Evolutionary conservation across 805 yeast species (phyloP), one percentile per base, ranked within the genome.

Genomic region (Tetrapisispora namnaoensis): DNA sequence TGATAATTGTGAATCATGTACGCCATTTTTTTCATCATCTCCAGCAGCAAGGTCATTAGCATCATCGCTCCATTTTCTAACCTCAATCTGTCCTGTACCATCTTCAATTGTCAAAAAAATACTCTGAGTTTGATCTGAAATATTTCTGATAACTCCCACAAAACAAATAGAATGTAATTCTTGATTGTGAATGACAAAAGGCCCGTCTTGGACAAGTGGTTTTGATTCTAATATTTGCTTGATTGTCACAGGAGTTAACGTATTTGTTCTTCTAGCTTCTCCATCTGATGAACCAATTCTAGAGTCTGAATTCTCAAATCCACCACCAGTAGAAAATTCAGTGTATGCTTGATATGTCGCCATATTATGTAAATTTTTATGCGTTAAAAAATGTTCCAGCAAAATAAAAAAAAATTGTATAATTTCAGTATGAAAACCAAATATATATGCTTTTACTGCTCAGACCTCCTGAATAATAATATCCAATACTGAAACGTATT

Each of bases 111-210:
- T 78, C 42, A 83, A 61, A 20, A 68, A 66, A 28, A 82, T 66
- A 40, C 79, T 78, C 8, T 82, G 71, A 1, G 84, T 75, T 50
- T 74, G 75, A 50, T 80, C 80, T 2, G 73, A 72, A 16, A 83
- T 77, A 50, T 78, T 79, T 59, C 91, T 73, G n/a, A 85, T 70
- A 20, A 84, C 79, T 0, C 89, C 95, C 8, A 82, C 78, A 56
- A 84, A 75, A 24, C 81, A 73, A 13, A 85, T 83, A 61, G 78
- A 74, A 55, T 75, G 78, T 46, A 85, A 65, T 48, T 80, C 83
- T 38, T 83, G 75, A 42, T 79, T 79, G 57, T 79, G 74, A 34
- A 79, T 66, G 28, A 68, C 71, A 62, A 76, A 85, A 6, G 82
- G 83, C 13, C 83, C 85, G 60, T 85, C 95, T 38, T 82, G 85